These are phyloP conservation scores for Boletus coccyginus DNA, from an alignment of 768 basidiomycete genomes.

Conservation along the genomic window DNA sequence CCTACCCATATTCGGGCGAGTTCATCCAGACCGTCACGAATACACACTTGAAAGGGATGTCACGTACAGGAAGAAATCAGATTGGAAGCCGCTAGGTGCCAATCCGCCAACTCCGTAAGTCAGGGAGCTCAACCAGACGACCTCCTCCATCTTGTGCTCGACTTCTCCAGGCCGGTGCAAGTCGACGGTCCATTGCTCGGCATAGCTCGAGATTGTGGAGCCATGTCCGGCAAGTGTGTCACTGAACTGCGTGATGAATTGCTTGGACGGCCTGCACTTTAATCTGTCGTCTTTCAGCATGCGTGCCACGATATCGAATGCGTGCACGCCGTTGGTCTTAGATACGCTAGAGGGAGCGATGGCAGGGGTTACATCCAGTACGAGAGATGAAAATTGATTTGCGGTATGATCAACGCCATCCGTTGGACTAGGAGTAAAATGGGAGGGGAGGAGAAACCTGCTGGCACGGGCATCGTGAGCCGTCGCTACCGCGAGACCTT, in stretches of 20 bases:
- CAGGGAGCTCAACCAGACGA: conserved; percentile 53
- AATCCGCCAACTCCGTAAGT: conserved; percentile 57
- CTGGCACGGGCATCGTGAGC: conserved; percentile 30
- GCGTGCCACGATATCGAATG: conserved; percentile 50
- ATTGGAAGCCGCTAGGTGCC: conserved; percentile 43
- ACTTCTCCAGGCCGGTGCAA: conserved; percentile 35
- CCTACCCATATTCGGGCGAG: conserved; percentile 10
- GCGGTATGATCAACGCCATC: neutral
- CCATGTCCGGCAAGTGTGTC: neutral
- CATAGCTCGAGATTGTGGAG: conserved; percentile 16
- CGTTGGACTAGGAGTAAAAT: conserved; percentile 2
- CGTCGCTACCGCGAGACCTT: conserved; percentile 27
- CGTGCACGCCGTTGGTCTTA: conserved; percentile 19
- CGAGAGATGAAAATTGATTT: conserved; percentile 2
- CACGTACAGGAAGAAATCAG: conserved; percentile 50
- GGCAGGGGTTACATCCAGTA: neutral
- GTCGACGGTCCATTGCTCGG: conserved; percentile 43
- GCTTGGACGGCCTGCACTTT: neutral
- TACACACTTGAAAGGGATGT: too few species aligned
- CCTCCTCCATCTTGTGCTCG: conserved; percentile 58
- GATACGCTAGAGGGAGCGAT: neutral
- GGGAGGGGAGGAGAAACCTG: conserved; percentile 29
- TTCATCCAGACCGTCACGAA: neutral
- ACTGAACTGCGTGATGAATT: conserved; percentile 22
- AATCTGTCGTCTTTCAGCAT: conserved; percentile 49